phyloP scores from a whole-genome alignment of 371 early-diverging fungal genomes.

The Circinella umbellata region DNA sequence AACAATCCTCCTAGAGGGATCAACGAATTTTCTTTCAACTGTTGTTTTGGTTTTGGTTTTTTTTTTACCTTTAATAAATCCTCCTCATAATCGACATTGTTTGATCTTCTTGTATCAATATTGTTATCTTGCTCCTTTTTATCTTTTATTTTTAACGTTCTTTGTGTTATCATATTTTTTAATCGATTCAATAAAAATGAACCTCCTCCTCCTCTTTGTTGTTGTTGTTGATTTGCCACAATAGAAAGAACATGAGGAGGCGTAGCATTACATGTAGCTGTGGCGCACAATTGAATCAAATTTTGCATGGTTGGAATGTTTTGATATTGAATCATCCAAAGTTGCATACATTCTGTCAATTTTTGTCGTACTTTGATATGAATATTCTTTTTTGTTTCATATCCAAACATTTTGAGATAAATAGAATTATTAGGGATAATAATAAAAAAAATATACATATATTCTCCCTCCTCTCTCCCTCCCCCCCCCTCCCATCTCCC shows the following conservation, averaged over 20 bases:
- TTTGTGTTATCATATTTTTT: not conserved
- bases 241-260: not conserved
- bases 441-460: not conserved
- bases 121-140: conserved; percentile 1
- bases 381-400: not conserved
- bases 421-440: not conserved
- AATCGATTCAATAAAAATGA: not conserved
- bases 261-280: not conserved
- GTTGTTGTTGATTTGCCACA: not conserved
- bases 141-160: not conserved
- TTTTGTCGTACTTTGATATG: conserved; percentile 4
- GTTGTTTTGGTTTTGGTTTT: not conserved
- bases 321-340: conserved; percentile 2
- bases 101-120: not conserved
- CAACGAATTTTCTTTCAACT: too few relatives aligned
- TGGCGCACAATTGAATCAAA: not conserved
- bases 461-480: too few relatives aligned
- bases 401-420: not conserved
- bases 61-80: not conserved
- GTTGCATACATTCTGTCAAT: conserved; percentile 4
- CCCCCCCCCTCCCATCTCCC: too few relatives aligned
- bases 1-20: too few relatives aligned
- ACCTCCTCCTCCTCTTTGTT: not conserved
- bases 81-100: not conserved
- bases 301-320: not conserved